These are phyloP conservation scores for Amanita jacksonii DNA, from an alignment of 768 basidiomycete species.

Conservation along the genomic window DNA sequence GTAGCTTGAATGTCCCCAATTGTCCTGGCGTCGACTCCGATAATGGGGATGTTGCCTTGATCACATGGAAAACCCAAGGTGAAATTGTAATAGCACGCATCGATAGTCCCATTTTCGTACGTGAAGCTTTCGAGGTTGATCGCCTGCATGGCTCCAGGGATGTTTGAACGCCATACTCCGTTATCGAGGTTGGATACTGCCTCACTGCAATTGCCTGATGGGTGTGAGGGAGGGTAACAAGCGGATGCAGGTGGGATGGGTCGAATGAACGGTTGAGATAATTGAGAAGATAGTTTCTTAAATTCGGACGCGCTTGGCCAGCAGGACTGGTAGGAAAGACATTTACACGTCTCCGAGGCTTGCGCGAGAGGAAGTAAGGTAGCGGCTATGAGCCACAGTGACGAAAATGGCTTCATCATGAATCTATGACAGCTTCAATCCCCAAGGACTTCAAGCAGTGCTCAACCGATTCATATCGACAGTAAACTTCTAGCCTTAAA, in stretches of 20 bases:
- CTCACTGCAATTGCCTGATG: not conserved
- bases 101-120: slow-evolving; percentile 1
- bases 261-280: not conserved
- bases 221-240: not conserved
- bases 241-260: not conserved
- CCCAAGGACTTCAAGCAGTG: too few species aligned
- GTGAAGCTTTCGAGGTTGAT: not conserved
- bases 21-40: slow-evolving; percentile 30
- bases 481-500: too few species aligned
- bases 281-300: not conserved
- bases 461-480: too few species aligned
- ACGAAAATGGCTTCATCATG: not conserved
- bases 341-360: not conserved
- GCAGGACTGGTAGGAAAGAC: not conserved
- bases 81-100: not conserved
- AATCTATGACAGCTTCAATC: too few species aligned
- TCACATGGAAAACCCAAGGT: not conserved
- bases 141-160: not conserved
- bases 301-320: not conserved
- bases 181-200: not conserved
- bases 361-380: not conserved
- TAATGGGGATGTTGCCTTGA: not conserved
- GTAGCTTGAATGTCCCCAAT: slow-evolving; percentile 28
- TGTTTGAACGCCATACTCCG: not conserved
- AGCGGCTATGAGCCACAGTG: not conserved